Base-by-base conservation (phyloP, 768 basidiomycete species). In the Fistulinella prunicolor region DNA sequence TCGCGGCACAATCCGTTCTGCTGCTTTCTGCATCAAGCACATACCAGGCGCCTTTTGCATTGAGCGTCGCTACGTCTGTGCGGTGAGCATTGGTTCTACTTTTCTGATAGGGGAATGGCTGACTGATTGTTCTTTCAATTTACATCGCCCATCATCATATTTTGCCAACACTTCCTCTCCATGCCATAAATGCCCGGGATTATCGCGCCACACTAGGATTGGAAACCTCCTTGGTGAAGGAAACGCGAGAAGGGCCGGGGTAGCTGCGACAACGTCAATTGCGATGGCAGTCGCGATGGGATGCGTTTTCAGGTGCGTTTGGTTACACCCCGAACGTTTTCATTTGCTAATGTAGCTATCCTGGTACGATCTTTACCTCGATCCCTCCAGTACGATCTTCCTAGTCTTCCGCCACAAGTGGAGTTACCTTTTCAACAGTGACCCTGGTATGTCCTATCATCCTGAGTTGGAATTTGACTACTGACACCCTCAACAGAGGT, bases 1-100 rank as follows among this genome's bases (percentile, higher is more conserved):
- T 99, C 3, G 96, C 96, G 0, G 82, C 91, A 0, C 94, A 98
- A 63, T 92, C 89, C 0, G 85, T 97, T 1, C 73, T 98, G 12
- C 73, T 87, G 29, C 82, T 81, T 10, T 90, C 87, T 21, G 76
- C 80, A 12, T 89, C 85, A 0, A 81, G 78, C 3, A 85, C 85
- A 2, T 94, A 80, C 65, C 92, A 95, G 63, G 85, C 86, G 1
- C 91, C 93, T 0, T 92, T 84, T 58, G 81, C 91, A 0, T 67
- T 97, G 34, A 79, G 86, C 51, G 79, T 94, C 1, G 94, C 93
- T 3, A 74, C 86, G 7, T 87, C 92, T 23, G 93, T 97, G 20
- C 81, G 92, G 86, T 89, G 57, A 44, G 4, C n/a, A n/a, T n/a
- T n/a, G n/a, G n/a, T n/a, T n/a, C n/a, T 24, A n/a, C 29, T 20